Evolutionary conservation across 2,329 filamentous ascomycete species (phyloP).

Genomic region (Parastagonospora avenae): DNA sequence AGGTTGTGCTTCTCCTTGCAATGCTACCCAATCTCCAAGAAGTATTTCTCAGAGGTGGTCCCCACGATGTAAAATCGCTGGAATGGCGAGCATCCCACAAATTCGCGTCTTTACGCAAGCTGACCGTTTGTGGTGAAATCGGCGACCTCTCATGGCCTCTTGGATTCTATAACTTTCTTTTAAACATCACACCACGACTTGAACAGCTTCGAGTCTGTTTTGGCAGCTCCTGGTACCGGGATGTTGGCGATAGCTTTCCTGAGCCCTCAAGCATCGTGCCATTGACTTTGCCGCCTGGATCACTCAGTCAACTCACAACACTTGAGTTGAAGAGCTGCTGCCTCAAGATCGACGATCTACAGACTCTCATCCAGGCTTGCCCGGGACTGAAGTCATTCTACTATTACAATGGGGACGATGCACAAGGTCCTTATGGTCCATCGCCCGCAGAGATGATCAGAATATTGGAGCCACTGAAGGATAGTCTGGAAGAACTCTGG

Average conservation of each 20-base stretch:
- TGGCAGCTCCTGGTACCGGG: neutral
- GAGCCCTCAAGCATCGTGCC: neutral
- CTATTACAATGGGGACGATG: neutral
- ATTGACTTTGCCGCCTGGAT: neutral
- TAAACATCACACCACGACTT: neutral
- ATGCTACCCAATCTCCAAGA: slow-evolving; percentile 6
- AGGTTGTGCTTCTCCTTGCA: slow-evolving; percentile 6
- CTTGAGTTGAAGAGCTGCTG: neutral
- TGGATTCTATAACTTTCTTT: neutral
- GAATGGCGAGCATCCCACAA: neutral
- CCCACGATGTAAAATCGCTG: neutral
- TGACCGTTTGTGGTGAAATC: neutral
- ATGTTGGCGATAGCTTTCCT: neutral
- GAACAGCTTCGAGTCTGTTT: neutral
- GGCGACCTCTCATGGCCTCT: neutral
- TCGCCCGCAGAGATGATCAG: neutral
- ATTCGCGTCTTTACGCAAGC: neutral
- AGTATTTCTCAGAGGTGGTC: neutral
- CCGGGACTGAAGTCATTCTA: neutral
- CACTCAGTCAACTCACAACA: neutral
- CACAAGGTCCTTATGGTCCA: neutral
- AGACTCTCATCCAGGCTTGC: slow-evolving; percentile 1
- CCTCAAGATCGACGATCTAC: neutral
- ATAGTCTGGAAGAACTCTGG: slow-evolving; percentile 6
- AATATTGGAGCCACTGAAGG: slow-evolving; percentile 3